Evolutionary conservation across 306 rosid genomes (phyloP).

Genomic region (Comarum palustre): DNA sequence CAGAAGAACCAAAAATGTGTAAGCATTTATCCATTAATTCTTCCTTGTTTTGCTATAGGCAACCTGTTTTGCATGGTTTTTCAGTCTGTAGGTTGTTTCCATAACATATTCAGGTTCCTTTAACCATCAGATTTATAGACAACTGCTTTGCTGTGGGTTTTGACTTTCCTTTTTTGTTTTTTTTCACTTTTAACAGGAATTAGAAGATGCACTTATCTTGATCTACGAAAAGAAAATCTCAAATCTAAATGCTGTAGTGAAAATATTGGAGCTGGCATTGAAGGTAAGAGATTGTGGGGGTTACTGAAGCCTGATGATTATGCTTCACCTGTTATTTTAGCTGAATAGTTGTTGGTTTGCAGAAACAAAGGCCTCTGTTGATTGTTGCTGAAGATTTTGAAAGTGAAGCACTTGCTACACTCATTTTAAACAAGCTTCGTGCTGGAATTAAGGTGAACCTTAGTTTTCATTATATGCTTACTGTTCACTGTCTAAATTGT

Average conservation of each 20-base stretch:
- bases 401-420: slow-evolving; percentile 92
- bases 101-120: not conserved
- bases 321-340: not conserved
- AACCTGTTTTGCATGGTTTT: not conserved
- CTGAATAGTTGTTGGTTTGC: slow-evolving; percentile 16
- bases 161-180: not conserved
- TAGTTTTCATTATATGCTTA: not conserved
- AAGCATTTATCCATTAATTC: slow-evolving; percentile 32
- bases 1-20: slow-evolving; percentile 94
- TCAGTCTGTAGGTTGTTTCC: not conserved
- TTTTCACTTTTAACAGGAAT: slow-evolving; percentile 46
- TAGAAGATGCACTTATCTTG: slow-evolving; percentile 81
- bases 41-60: not conserved
- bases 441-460: slow-evolving; percentile 82
- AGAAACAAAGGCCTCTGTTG: slow-evolving; percentile 76
- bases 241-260: slow-evolving; percentile 69
- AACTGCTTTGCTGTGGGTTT: not conserved
- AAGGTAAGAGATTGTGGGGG: slow-evolving; percentile 45
- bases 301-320: slow-evolving; percentile 16
- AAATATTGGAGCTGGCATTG: slow-evolving; percentile 85
- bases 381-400: slow-evolving; percentile 89
- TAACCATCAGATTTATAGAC: not conserved
- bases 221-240: slow-evolving; percentile 95
- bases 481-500: not conserved
- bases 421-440: slow-evolving; percentile 81